phyloP scores from a whole-genome alignment of 768 basidiomycete species.

The Mrakia blollopis region DNA sequence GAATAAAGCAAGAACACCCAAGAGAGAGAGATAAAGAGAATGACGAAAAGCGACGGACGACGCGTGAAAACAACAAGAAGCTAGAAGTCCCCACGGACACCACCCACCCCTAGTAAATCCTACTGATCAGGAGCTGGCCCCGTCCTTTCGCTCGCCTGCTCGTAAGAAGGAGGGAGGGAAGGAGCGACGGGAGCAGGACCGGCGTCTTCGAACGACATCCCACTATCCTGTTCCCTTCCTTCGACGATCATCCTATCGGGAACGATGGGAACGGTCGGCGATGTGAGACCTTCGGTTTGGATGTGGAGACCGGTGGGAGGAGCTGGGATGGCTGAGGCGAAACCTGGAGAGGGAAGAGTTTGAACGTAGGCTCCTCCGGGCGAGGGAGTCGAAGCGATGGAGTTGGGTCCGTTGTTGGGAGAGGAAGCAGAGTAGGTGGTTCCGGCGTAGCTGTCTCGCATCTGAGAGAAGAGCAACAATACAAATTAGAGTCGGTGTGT shows the following conservation, averaged over 20 bases:
- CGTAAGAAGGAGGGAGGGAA: not conserved
- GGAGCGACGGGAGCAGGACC: not conserved
- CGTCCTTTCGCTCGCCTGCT: conserved; percentile 9
- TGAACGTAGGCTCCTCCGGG: not conserved
- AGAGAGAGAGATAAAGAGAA: not conserved
- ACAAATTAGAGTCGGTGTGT: not conserved
- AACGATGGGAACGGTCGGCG: not conserved
- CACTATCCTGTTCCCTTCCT: not conserved
- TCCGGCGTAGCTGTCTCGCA: conserved; percentile 8
- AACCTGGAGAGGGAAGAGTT: not conserved
- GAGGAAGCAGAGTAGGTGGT: not conserved
- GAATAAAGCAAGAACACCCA: too few relatives aligned
- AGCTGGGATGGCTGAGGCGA: not conserved
- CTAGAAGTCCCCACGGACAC: not conserved
- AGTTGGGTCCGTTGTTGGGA: not conserved
- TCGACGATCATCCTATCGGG: conserved; percentile 6
- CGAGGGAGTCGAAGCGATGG: not conserved
- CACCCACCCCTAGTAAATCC: not conserved
- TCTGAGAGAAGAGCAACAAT: not conserved
- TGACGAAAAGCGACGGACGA: not conserved
- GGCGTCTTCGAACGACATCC: not conserved
- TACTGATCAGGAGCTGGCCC: not conserved
- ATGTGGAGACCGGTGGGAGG: not conserved
- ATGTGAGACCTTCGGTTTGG: not conserved
- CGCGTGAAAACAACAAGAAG: not conserved